Conservation (phyloP, 768 basidiomycete genomes). For the Leccinum aurantiacum region DNA sequence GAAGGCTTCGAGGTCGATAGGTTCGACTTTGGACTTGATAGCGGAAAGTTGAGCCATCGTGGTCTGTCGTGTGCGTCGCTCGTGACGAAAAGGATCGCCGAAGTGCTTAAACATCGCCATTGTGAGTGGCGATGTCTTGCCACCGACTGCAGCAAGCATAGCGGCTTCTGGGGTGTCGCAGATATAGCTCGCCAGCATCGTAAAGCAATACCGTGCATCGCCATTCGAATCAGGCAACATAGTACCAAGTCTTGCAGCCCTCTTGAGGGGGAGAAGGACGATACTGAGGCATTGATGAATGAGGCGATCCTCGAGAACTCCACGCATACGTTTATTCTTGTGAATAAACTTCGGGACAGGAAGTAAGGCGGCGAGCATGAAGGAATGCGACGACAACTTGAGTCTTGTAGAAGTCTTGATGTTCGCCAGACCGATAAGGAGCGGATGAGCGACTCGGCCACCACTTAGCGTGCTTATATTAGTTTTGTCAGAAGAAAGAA, state of each 20-base stretch:
- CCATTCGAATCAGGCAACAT: background rate
- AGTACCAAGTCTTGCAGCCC: background rate
- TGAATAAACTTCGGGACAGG: background rate
- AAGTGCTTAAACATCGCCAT: background rate
- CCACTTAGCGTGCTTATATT: background rate
- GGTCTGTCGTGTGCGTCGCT: background rate
- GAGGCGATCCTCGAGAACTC: background rate
- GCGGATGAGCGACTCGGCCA: background rate
- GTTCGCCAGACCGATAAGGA: background rate
- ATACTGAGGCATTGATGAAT: background rate
- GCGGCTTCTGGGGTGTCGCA: background rate
- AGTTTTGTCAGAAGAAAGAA: background rate
- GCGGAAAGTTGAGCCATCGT: background rate
- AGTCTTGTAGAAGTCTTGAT: background rate
- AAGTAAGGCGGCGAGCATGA: background rate
- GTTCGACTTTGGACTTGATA: background rate
- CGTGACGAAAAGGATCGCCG: background rate
- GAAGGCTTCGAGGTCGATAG: background rate
- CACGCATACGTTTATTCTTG: background rate
- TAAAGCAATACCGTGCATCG: background rate
- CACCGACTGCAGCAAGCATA: background rate
- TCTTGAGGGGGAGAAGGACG: background rate
- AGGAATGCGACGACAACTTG: background rate
- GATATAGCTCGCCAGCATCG: background rate
- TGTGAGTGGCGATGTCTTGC: background rate